A percentile compares a stretch with the other conserved stretches of the same genome.
These are phyloP conservation scores for Fusarium sp. DNA, from an alignment of 2,329 filamentous ascomycete species.

Conservation along the genomic window DNA sequence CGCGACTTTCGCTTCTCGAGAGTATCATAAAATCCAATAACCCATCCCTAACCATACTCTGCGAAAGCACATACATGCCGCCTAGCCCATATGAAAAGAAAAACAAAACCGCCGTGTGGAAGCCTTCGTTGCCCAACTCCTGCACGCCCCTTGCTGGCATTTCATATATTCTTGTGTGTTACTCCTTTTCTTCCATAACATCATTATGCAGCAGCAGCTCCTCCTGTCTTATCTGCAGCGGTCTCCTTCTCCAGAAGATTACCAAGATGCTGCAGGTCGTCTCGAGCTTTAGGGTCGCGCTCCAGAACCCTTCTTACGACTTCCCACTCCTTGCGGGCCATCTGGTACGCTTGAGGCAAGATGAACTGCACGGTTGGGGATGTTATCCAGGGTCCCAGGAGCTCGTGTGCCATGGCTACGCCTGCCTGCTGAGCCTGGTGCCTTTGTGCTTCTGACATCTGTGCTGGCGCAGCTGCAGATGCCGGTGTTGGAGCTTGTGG, in stretches of 20 bases:
- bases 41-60: slow-evolving; percentile 3
- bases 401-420: slow-evolving; percentile 66
- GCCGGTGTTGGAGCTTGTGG: not conserved
- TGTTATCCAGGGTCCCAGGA: slow-evolving; percentile 70
- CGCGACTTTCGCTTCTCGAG: not conserved
- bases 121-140: slow-evolving; percentile 8
- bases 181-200: not conserved
- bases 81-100: not conserved
- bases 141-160: slow-evolving; percentile 3
- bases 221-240: slow-evolving; percentile 31
- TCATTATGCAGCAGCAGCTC: slow-evolving; percentile 15
- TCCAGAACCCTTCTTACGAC: slow-evolving; percentile 76
- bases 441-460: slow-evolving; percentile 49
- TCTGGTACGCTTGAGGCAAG: slow-evolving; percentile 73
- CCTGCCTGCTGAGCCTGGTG: slow-evolving; percentile 61
- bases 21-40: slow-evolving; percentile 24
- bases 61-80: not conserved
- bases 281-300: slow-evolving; percentile 70
- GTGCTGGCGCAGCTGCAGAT: slow-evolving; percentile 7
- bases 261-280: slow-evolving; percentile 68
- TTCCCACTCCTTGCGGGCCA: slow-evolving; percentile 77
- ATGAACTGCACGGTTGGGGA: slow-evolving; percentile 76
- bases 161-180: not conserved
- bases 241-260: slow-evolving; percentile 63
- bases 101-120: not conserved